phyloP scores from a whole-genome alignment of 2,329 filamentous ascomycete species.

The Colletotrichum gigasporum region DNA sequence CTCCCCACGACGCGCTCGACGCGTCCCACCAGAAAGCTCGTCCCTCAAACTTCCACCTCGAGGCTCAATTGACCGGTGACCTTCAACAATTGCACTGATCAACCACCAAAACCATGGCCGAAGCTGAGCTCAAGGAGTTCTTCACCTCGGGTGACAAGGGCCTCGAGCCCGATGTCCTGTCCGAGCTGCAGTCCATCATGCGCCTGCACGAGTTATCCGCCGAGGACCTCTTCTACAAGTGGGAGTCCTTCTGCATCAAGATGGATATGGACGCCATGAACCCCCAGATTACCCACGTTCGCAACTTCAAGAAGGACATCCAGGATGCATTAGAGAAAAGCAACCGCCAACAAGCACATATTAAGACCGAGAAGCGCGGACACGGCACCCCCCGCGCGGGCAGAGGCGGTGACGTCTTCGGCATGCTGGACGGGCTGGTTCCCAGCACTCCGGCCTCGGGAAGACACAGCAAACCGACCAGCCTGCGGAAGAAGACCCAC shows the following conservation, averaged over 20 bases:
- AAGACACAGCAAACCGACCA: conserved; percentile 36
- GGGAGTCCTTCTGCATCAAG: conserved; percentile 97
- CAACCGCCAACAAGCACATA: conserved; percentile 68
- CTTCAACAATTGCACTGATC: not conserved
- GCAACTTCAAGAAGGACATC: conserved; percentile 85
- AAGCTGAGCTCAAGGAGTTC: conserved; percentile 54
- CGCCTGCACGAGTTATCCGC: conserved; percentile 81
- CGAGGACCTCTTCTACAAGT: conserved; percentile 96
- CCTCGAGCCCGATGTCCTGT: conserved; percentile 80
- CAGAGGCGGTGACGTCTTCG: conserved; percentile 78
- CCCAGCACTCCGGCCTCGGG: conserved; percentile 66
- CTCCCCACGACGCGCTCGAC: conserved; percentile 8
- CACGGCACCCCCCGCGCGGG: conserved; percentile 70
- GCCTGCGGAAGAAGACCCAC: conserved; percentile 45
- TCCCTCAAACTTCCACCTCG: conserved; percentile 1
- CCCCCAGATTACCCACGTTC: conserved; percentile 74
- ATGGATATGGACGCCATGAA: conserved; percentile 84
- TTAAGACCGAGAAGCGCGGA: conserved; percentile 70
- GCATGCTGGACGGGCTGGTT: conserved; percentile 79
- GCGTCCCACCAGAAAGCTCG: conserved; percentile 3
- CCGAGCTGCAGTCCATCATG: conserved; percentile 87
- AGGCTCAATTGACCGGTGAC: not conserved
- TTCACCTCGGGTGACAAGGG: conserved; percentile 66
- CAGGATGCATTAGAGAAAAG: conserved; percentile 86
- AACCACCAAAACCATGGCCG: conserved; percentile 28